Evolutionary conservation across 2,329 filamentous ascomycete genomes (phyloP), one percentile per base, ranked within the genome.

Genomic region (Parasarocladium wereldwijsianum): DNA sequence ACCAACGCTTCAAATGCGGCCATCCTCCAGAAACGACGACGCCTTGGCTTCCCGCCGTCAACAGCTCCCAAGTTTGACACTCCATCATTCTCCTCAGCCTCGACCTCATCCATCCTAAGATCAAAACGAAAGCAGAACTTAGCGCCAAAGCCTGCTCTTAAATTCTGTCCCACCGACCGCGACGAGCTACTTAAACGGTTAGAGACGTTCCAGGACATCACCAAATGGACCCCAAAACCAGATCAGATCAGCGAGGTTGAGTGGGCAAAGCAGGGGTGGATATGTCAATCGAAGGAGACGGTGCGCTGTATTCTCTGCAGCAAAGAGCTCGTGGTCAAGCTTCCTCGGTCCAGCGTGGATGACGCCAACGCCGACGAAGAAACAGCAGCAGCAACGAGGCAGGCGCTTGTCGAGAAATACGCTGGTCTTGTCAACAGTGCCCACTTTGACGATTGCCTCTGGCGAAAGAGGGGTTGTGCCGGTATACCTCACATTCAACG

Each of bases 211-310:
- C 80, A 87, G 46, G 84, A 87, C 40, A 75, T 96, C 27, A 90
- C 84, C 32, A 71, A 80, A 48, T 98, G 87, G 87, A 79, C 81
- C n/a, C 80, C 83, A 0, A 96, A 96, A 50, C 86, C 90, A 0
- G 71, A 86, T 31, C 65, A 64, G 19, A 76, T 96, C 42, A 84
- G 74, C 46, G 90, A 96, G 54, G 75, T 94, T 6, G 79, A 85
- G 50, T 98, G 90, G 90, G 86, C 86, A 1, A 93, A 87, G 59
- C 64, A 81, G 34, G 87, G 87, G 1, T 98, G 90, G 87, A 65
- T 77, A 4, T 94, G 87, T 44, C 73, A 79, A 26, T 78, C 78
- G 42, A 74, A 75, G 39, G 85, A 93, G 52, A 80, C 80, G 4
- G 83, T 96, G 11, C 72, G 75, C 12, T 98, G 90, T 49, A 76